Evolutionary conservation across 2,329 filamentous ascomycete species (phyloP), one percentile per base, ranked within the genome.

Genomic region (Penicillium hesseltinei): DNA sequence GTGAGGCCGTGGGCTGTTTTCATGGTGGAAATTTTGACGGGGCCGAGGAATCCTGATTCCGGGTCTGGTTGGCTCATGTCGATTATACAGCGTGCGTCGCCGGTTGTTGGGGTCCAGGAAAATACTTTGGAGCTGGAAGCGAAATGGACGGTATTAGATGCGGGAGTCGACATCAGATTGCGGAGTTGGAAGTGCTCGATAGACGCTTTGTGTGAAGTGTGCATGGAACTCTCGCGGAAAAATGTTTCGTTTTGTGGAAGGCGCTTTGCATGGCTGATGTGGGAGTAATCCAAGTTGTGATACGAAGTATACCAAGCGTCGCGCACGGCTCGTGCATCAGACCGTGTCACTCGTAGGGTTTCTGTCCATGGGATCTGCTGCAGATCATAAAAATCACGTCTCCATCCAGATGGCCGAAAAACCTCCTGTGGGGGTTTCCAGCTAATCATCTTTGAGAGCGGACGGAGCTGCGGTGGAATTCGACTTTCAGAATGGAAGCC

Each of bases 101-200:
- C 68, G 11, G 80, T 78, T 29, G 74, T 75, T 0, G 81, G 78
- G 29, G 81, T 77, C 56, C 81, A 82, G 15, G 78, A 79, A 53
- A 78, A 74, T 5, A 86, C 71, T 56, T 77, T 76, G 17, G 76
- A 77, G 29, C 76, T 74, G 23, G 73, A 71, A 25, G 80, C 78
- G 65, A 84, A 86, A 63, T 81, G 82, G 4, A 86, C 70, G 47
- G 83, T 82, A 58, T 83, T 81, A 40, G 80, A 78, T 13, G 80
- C 80, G 9, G 78, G 80, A 4, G 81, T 79, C 5, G 81, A 80
- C 64, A 86, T 75, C 9, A 84, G 70, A 61, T 86, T 84, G 15
- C 84, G 82, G 4, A 86, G 76, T 63, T 86, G 84, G 61, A 84
- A 85, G 66, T 86, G 84, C 31, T 80, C 77, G 46, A 82, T 78